Percentiles rank a stretch among this genome's conserved stretches.
phyloP scores from a whole-genome alignment of 257 asterid species.

The Ajuga chamaepitys region DNA sequence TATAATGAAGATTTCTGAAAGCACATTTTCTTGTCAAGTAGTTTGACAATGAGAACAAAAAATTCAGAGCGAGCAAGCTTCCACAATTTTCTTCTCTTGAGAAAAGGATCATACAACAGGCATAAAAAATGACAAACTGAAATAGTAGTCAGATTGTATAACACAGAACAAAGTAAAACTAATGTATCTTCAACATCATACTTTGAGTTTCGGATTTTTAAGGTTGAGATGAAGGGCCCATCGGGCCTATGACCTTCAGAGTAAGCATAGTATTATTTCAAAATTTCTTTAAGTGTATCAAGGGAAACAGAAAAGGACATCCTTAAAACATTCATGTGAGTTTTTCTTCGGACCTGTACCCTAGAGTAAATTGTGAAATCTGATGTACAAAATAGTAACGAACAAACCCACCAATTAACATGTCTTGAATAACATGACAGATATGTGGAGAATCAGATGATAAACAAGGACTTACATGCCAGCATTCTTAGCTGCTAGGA shows the following conservation, averaged over 20 bases:
- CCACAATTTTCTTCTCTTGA: not conserved
- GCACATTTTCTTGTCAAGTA: not conserved
- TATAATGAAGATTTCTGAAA: not conserved
- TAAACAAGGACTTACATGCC: conserved; percentile 59
- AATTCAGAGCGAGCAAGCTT: not conserved
- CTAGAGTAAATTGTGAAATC: not conserved
- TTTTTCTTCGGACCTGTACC: not conserved
- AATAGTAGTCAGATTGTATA: not conserved
- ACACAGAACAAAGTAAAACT: not conserved
- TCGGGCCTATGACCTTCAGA: not conserved
- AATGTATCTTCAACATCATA: not conserved
- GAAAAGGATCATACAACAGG: not conserved
- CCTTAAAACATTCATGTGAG: not conserved
- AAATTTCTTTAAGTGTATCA: not conserved
- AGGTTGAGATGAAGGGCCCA: not conserved
- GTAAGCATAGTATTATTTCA: not conserved
- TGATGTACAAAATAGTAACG: not conserved
- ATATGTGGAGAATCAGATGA: not conserved
- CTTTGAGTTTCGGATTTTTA: not conserved
- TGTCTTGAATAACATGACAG: not conserved
- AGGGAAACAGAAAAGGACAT: not conserved
- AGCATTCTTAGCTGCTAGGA: conserved; percentile 88
- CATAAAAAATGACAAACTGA: not conserved
- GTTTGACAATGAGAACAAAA: not conserved
- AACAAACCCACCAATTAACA: not conserved